Percentiles rank a stretch among this genome's conserved stretches.
phyloP scores from a whole-genome alignment of 1,284 basidiomycete genomes.

The Tylopilus sp. region DNA sequence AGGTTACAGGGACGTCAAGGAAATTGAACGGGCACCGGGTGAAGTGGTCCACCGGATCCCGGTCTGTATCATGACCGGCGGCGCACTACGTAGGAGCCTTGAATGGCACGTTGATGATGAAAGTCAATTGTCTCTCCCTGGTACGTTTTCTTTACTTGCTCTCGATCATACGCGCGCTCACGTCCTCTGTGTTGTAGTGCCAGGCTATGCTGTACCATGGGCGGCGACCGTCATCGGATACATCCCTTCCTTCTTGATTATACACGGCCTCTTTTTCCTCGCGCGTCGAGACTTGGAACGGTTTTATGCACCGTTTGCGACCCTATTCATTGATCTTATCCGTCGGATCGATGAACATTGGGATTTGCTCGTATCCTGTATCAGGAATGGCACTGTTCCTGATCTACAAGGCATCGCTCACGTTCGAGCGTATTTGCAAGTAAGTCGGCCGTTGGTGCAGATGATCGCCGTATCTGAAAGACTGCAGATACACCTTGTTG shows the following conservation, averaged over 20 bases:
- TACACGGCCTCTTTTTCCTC: constrained; percentile 37
- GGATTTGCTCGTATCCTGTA: constrained; percentile 24
- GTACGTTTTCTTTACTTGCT: constrained; percentile 2
- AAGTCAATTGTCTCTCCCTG: constrained; percentile 8
- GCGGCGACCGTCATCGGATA: constrained; percentile 26
- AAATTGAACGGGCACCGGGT: constrained; percentile 20
- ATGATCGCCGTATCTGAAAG: not conserved
- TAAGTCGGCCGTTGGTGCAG: not conserved
- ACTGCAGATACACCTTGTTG: constrained; percentile 11
- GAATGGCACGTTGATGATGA: constrained; percentile 24
- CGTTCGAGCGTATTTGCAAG: constrained; percentile 29
- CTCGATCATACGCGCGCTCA: not conserved
- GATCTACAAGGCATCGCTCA: constrained; percentile 23
- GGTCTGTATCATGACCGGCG: constrained; percentile 18
- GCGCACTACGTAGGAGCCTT: constrained; percentile 5
- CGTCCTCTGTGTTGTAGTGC: constrained; percentile 8
- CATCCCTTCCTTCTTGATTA: constrained; percentile 28
- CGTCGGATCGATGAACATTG: constrained; percentile 31
- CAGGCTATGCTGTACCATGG: constrained; percentile 27
- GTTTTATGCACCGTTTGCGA: constrained; percentile 12
- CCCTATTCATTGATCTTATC: constrained; percentile 27
- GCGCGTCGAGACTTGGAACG: constrained; percentile 8
- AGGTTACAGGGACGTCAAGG: constrained; percentile 14
- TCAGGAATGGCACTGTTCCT: constrained; percentile 27
- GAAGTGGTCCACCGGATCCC: constrained; percentile 21